Percentiles rank a stretch among this genome's conserved stretches.
These are phyloP conservation scores for Colletotrichum sp. DNA, from an alignment of 2,329 filamentous ascomycete genomes.

Conservation along the genomic window DNA sequence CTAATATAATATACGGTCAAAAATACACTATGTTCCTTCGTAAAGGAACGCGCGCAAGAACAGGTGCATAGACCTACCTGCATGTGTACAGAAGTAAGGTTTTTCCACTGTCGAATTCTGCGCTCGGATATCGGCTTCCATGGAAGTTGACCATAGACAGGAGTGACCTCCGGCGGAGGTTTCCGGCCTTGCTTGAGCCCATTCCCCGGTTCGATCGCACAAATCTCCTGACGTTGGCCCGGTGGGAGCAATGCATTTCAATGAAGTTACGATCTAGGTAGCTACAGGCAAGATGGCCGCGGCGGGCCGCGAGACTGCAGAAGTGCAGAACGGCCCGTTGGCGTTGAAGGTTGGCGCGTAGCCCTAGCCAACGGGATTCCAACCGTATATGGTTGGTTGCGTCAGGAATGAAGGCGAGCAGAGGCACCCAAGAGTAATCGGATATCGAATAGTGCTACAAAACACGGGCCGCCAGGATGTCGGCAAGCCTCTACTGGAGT, in stretches of 20 bases:
- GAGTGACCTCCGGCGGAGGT: neutral
- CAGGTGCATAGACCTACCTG: neutral
- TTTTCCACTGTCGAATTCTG: neutral
- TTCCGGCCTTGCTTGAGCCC: neutral
- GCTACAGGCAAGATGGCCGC: neutral
- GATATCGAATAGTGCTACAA: neutral
- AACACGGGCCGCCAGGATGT: neutral
- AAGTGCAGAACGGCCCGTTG: neutral
- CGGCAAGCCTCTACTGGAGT: neutral
- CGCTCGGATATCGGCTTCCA: neutral
- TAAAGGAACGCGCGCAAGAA: neutral
- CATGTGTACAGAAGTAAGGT: neutral
- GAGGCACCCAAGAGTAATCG: neutral
- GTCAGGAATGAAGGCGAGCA: neutral
- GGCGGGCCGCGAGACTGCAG: neutral
- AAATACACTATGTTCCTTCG: too few relatives aligned
- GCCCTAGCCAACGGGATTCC: neutral
- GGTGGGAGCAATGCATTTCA: neutral
- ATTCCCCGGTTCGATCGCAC: neutral
- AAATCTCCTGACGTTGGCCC: neutral
- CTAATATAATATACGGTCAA: too few relatives aligned
- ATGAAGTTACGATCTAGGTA: neutral
- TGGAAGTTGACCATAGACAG: neutral
- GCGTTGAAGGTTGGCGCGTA: neutral
- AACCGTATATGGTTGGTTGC: neutral